Evolutionary conservation across 257 asterid species (phyloP).

Genomic region (Eustoma russellianum): DNA sequence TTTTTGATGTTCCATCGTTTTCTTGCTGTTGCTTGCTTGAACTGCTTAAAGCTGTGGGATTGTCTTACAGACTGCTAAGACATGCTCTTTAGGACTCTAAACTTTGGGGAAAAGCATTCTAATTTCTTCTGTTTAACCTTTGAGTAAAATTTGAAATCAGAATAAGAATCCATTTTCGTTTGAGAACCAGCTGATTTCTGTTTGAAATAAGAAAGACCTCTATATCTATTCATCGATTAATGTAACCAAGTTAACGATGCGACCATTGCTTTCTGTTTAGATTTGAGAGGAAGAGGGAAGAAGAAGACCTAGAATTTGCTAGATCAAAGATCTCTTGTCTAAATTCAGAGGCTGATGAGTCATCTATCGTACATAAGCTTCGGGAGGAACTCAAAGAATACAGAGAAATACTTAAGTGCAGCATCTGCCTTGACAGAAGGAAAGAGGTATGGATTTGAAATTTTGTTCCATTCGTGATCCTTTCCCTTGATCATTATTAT

Average conservation of each 20-base stretch:
- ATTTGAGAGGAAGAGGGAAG: constrained; percentile 78
- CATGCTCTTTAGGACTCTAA: too few relatives aligned
- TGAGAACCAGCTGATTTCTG: too few relatives aligned
- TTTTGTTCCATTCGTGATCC: too few relatives aligned
- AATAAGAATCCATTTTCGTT: too few relatives aligned
- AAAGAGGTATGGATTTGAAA: constrained; percentile 53
- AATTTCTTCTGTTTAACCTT: too few relatives aligned
- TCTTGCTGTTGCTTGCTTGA: too few relatives aligned
- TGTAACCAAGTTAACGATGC: neutral
- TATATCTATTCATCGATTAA: constrained; percentile 1
- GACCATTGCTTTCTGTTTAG: constrained; percentile 21
- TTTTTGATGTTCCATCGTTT: too few relatives aligned
- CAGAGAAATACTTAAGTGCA: constrained; percentile 82
- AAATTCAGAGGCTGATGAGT: constrained; percentile 52
- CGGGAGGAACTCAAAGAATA: constrained; percentile 73
- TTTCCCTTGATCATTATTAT: too few relatives aligned
- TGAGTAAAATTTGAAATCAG: too few relatives aligned
- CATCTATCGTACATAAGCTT: constrained; percentile 65
- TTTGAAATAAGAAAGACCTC: neutral
- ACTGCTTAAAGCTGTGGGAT: too few relatives aligned
- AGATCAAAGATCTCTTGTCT: constrained; percentile 56
- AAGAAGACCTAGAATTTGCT: constrained; percentile 65
- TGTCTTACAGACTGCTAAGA: too few relatives aligned
- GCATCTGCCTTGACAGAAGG: constrained; percentile 79
- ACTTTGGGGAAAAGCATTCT: too few relatives aligned